Evolutionary conservation across 495 filamentous ascomycete species (phyloP), one percentile per base, ranked within the genome.

Genomic region (Daldinia concentrica): DNA sequence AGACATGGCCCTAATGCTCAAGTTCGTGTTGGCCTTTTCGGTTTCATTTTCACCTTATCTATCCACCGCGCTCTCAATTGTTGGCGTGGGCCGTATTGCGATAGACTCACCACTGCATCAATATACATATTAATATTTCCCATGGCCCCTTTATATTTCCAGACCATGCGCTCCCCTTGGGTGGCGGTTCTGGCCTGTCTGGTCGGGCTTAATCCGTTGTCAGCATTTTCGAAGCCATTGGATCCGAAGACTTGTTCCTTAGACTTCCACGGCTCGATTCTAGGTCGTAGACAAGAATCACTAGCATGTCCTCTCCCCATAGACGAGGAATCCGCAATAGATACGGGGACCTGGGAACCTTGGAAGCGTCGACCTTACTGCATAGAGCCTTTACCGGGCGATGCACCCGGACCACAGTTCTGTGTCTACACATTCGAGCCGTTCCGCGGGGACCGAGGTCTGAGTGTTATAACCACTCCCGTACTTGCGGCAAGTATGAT

Each of bases 351-450:
- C 11, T 76, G 69, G 63, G 57, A 52, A 0, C 76, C 76, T 3
- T 79, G 77, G 76, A 76, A 77, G 9, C 63, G 71, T 12, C 67
- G 69, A 3, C 77, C 77, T 0, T 74, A 75, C 64, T 79, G 76
- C 57, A 26, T 72, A 54, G 69, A 72, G 14, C 54, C 69, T 6
- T 43, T 63, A 14, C 59, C 65, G 30, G 58, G 43, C n/a, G 58
- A 67, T 3, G 30, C 22, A 6, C 51, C 51, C 3, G 64, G 55
- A 29, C 55, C 69, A 2, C 54, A 74, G 8, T 74, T 81, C 62
- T 82, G 80, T 56, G 60, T 82, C 26, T 81, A 80, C 58, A 76
- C 77, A 5, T 75, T 72, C 9, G 43, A 71, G 17, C 36, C 70
- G 1, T 81, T 81, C 59, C 76, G 78, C 4, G 75, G 74, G 34